Conservation (phyloP, 345 rosid species). For the Heritiera fomes region DNA sequence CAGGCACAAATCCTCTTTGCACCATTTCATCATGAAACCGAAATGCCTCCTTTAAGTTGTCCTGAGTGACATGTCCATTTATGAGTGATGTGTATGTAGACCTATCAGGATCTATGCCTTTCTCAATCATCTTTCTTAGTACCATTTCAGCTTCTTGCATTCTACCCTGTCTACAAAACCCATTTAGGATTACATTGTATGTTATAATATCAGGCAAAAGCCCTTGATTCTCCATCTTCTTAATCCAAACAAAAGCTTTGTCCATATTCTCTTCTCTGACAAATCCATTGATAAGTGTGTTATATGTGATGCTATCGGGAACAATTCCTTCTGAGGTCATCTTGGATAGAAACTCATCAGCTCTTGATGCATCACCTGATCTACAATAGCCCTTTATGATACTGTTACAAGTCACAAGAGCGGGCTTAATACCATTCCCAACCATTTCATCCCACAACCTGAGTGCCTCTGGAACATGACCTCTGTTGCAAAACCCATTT, state of each 20-base stretch:
- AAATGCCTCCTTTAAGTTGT: conserved; percentile 78
- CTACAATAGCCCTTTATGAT: conserved; percentile 71
- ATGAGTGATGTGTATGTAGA: conserved; percentile 64
- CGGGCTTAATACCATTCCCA: conserved; percentile 49
- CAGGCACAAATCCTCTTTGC: conserved; percentile 75
- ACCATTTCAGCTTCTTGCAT: conserved; percentile 72
- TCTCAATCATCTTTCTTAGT: conserved; percentile 65
- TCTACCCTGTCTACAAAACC: conserved; percentile 69
- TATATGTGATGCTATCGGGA: conserved; percentile 66
- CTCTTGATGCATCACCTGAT: conserved; percentile 57
- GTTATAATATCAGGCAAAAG: conserved; percentile 58
- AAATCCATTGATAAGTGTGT: conserved; percentile 68
- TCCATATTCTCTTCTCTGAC: conserved; percentile 67
- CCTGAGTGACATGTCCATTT: conserved; percentile 71
- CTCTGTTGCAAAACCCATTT: conserved; percentile 61
- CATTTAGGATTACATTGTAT: conserved; percentile 59
- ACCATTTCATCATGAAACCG: conserved; percentile 83
- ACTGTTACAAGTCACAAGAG: conserved; percentile 60
- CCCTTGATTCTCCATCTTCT: conserved; percentile 64
- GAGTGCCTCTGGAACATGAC: conserved; percentile 51
- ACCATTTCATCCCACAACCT: conserved; percentile 82
- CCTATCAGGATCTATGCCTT: conserved; percentile 62
- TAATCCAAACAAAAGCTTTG: conserved; percentile 53
- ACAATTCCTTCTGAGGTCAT: conserved; percentile 56
- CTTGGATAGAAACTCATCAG: conserved; percentile 57